Percentiles rank a stretch among this genome's conserved stretches.
Evolutionary conservation across 1,284 basidiomycete species (phyloP).

Genomic region (Sporisorium graminicola): DNA sequence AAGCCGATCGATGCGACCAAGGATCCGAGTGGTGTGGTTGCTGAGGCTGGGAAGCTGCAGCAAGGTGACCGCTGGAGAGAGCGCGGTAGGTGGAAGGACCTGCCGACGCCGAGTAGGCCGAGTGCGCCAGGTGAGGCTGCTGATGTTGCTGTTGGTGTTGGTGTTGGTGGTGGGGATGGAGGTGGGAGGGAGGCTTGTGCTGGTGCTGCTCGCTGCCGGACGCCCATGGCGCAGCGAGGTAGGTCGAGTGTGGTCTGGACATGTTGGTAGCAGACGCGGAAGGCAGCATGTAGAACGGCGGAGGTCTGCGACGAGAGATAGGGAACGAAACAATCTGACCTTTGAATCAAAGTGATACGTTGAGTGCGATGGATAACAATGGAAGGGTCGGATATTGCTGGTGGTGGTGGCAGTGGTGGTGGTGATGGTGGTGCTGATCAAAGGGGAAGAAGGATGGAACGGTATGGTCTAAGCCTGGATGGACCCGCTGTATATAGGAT

Average conservation of each 20-base stretch:
- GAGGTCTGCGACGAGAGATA: background rate
- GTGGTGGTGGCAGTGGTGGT: slow-evolving; percentile 7
- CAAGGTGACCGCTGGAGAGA: slow-evolving; percentile 35
- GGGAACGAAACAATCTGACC: background rate
- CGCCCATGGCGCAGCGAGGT: slow-evolving; percentile 35
- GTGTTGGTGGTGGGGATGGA: slow-evolving; percentile 22
- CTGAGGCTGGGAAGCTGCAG: slow-evolving; percentile 12
- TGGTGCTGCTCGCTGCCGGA: slow-evolving; percentile 30
- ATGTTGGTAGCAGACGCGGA: slow-evolving; percentile 23
- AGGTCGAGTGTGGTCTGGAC: slow-evolving; percentile 38
- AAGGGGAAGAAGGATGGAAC: slow-evolving; percentile 12
- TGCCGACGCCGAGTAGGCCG: slow-evolving; percentile 39
- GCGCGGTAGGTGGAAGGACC: slow-evolving; percentile 52
- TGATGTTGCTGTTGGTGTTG: too few relatives aligned
- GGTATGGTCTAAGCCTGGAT: background rate
- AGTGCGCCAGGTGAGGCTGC: slow-evolving; percentile 30
- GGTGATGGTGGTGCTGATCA: slow-evolving; percentile 19
- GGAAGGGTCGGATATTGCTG: background rate
- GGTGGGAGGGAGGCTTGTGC: slow-evolving; percentile 17
- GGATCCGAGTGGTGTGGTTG: slow-evolving; percentile 21
- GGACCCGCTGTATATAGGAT: slow-evolving; percentile 27
- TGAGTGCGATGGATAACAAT: background rate
- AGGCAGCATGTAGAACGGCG: slow-evolving; percentile 8
- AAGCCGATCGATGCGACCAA: slow-evolving; percentile 26
- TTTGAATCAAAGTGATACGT: background rate